Conservation (phyloP, 1,139 yeast species). For the Zygosaccharomyces pseudobailii region DNA sequence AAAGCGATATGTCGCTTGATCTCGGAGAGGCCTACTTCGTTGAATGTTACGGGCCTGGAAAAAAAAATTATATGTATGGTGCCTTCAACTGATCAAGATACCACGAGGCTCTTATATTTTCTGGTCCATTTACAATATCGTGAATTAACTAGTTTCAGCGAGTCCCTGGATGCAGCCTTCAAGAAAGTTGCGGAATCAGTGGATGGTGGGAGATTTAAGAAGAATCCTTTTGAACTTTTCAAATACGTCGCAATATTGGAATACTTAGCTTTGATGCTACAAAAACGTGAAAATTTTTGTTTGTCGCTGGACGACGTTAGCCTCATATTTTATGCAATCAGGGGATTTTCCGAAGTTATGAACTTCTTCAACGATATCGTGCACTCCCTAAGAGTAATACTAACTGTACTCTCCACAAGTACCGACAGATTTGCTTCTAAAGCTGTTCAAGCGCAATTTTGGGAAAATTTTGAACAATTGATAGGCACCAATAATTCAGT, state of each 20-base stretch:
- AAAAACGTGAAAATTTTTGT: background rate
- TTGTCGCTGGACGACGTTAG: conserved; percentile 1
- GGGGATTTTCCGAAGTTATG: conserved; percentile 6
- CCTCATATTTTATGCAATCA: conserved; percentile 8
- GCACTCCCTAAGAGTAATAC: background rate
- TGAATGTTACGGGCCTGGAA: background rate
- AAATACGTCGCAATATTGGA: conserved; percentile 13
- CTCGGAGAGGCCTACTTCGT: background rate
- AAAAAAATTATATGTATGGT: background rate
- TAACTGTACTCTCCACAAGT: conserved; percentile 1
- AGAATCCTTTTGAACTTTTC: conserved; percentile 10
- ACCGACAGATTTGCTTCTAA: conserved; percentile 2
- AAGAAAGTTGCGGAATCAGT: background rate
- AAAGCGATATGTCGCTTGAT: conserved; percentile 8
- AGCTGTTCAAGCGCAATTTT: conserved; percentile 12
- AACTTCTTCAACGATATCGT: conserved; percentile 5
- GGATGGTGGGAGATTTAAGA: background rate
- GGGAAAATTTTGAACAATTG: conserved; percentile 18
- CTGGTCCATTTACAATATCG: conserved; percentile 3
- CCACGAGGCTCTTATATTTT: conserved; percentile 1
- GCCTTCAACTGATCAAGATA: background rate
- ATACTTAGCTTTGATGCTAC: conserved; percentile 8
- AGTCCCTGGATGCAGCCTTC: background rate
- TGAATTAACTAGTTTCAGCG: background rate
- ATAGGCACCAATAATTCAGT: conserved; percentile 20